These are phyloP conservation scores for Murraya paniculata DNA, from an alignment of 345 rosid genomes.

Conservation along the genomic window DNA sequence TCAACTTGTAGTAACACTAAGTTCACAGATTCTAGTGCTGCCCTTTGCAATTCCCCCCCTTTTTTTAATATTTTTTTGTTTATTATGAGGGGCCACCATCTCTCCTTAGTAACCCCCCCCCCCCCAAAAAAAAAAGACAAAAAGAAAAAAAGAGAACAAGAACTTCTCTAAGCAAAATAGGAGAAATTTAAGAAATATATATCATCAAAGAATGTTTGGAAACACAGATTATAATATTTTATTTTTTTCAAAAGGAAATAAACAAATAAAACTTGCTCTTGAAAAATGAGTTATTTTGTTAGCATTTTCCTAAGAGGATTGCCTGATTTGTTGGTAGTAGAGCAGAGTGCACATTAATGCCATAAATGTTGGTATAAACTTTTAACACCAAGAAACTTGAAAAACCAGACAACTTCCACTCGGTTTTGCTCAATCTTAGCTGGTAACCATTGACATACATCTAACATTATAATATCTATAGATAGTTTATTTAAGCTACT, in stretches of 20 bases:
- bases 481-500: not conserved
- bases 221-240: not conserved
- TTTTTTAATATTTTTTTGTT: not conserved
- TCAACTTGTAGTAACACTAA: slow-evolving; percentile 30
- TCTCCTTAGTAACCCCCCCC: not conserved
- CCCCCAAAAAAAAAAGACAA: too few relatives aligned
- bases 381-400: slow-evolving; percentile 19
- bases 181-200: slow-evolving; percentile 3
- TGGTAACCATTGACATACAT: slow-evolving; percentile 16
- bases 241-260: not conserved
- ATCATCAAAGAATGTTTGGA: slow-evolving; percentile 19
- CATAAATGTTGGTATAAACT: slow-evolving; percentile 8
- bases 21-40: slow-evolving; percentile 17
- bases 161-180: slow-evolving; percentile 6
- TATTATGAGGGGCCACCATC: not conserved
- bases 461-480: not conserved
- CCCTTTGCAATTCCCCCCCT: not conserved
- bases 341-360: slow-evolving; percentile 15
- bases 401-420: slow-evolving; percentile 4
- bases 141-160: slow-evolving; percentile 1
- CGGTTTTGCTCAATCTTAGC: slow-evolving; percentile 29
- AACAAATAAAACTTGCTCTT: not conserved
- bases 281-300: not conserved
- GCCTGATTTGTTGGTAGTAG: not conserved
- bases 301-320: not conserved